Evolutionary conservation across 176 grass and related monocot genomes (phyloP), one percentile per base, ranked within the genome.

Genomic region (Musa schizocarpa): DNA sequence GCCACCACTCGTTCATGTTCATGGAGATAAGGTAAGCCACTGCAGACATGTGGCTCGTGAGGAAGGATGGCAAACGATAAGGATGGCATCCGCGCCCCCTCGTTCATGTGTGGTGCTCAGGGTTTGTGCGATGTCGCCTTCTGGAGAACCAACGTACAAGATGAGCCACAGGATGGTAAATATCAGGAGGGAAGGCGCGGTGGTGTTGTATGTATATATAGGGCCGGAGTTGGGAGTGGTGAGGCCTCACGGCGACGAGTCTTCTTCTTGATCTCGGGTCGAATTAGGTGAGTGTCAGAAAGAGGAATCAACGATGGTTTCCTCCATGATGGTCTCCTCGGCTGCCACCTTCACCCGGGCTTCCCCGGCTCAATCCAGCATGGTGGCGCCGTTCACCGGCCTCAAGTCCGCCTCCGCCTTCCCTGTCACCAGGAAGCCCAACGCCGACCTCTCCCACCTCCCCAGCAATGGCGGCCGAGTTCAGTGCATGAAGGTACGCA

Each of bases 381-480:
- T 71, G 68, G 68, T 52, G 48, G 68, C 68, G 3, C 68, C 68
- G 8, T 71, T 71, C 68, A 52, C 68, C 68, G 68, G 68, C 1
- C 68, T 71, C 34, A 71, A 52, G 68, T 71, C 68, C 68, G 12
- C 48, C 68, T 52, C 68, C 68, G 68, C 68, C 49, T 52, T 71
- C 68, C 68, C 68, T 34, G 0, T 20, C 34, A 71, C 68, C 68
- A 71, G 68, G 48, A 71, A 52, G 49, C n/a, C 19, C 68, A 71
- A 52, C 68, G 48, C 19, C 68, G 68, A 71, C 68, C 9, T 71
- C 49, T 71, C 68, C 68, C 14, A 52, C 68, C 68, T 71, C 68
- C 68, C 68, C 16, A 71, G 68, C 68, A 71, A 71, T 49, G 68
- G 68, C 43, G 68, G 68, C 49, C 16, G 68, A 50, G 68, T 71